Evolutionary conservation across 2,329 filamentous ascomycete genomes (phyloP).

Genomic region (Hypoxylon sp.): DNA sequence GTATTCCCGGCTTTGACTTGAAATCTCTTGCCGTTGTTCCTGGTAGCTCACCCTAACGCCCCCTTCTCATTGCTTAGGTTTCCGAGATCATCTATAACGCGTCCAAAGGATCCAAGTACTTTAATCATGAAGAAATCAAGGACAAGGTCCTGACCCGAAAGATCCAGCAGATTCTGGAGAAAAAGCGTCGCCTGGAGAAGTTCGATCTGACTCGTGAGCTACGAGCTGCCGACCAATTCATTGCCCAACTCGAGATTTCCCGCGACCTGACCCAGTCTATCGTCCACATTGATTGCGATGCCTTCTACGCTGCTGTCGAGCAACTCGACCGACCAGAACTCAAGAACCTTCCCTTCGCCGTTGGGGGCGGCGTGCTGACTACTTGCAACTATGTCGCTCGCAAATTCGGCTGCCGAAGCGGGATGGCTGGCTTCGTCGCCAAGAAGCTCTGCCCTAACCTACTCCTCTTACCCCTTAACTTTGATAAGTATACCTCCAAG

Average conservation of each 20-base stretch:
- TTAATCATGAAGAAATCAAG: constrained; percentile 87
- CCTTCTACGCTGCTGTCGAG: constrained; percentile 96
- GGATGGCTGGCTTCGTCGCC: constrained; percentile 96
- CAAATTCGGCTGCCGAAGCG: constrained; percentile 89
- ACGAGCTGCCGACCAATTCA: constrained; percentile 82
- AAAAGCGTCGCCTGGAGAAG: constrained; percentile 80
- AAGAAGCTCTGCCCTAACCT: constrained; percentile 92
- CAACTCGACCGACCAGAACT: constrained; percentile 86
- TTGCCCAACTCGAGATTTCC: constrained; percentile 80
- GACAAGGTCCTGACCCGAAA: constrained; percentile 88
- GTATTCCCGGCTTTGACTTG: constrained; percentile 53
- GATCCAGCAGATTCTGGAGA: constrained; percentile 81
- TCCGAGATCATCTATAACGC: constrained; percentile 97
- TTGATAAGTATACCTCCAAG: constrained; percentile 91
- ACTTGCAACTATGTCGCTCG: constrained; percentile 89
- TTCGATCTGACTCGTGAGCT: constrained; percentile 79
- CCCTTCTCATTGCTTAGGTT: constrained; percentile 68
- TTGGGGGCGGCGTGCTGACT: constrained; percentile 76
- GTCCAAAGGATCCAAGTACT: constrained; percentile 96
- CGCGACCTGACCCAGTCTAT: constrained; percentile 87
- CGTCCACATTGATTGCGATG: constrained; percentile 96
- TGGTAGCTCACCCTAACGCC: neutral
- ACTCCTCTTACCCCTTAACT: constrained; percentile 85
- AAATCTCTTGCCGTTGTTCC: neutral
- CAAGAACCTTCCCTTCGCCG: constrained; percentile 88